Percentiles rank a stretch among this genome's conserved stretches.
Evolutionary conservation across 805 yeast genomes (phyloP).

Genomic region (Metschnikowia cerradonensis): DNA sequence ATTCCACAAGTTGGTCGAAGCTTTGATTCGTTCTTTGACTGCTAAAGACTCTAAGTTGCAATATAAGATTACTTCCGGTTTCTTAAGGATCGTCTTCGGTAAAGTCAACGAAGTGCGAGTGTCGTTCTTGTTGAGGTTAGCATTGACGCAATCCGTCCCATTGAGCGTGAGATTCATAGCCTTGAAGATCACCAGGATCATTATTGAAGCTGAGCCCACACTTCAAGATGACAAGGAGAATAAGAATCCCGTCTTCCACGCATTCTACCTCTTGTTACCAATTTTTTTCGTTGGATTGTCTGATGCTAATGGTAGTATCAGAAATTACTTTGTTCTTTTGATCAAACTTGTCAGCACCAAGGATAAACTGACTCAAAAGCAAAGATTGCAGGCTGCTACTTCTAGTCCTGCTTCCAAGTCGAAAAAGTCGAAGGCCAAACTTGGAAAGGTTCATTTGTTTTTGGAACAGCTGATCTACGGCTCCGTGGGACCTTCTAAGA

Average conservation of each 20-base stretch:
- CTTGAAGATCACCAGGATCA: slow-evolving; percentile 37
- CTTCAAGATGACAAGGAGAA: slow-evolving; percentile 8
- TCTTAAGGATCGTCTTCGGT: slow-evolving; percentile 9
- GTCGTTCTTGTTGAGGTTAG: slow-evolving; percentile 57
- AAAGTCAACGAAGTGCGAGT: slow-evolving; percentile 36
- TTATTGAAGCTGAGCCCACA: slow-evolving; percentile 26
- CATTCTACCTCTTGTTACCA: slow-evolving; percentile 53
- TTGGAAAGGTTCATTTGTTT: slow-evolving; percentile 25
- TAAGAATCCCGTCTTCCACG: slow-evolving; percentile 22
- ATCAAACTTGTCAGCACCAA: slow-evolving; percentile 1
- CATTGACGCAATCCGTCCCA: slow-evolving; percentile 58
- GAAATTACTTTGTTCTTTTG: slow-evolving; percentile 30
- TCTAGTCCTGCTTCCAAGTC: background rate
- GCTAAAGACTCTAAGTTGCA: slow-evolving; percentile 10
- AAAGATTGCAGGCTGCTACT: background rate
- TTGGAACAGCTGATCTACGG: slow-evolving; percentile 60
- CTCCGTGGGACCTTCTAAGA: slow-evolving; percentile 33
- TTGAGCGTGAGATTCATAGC: slow-evolving; percentile 50
- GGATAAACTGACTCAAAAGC: slow-evolving; percentile 30
- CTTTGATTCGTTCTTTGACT: slow-evolving; percentile 44
- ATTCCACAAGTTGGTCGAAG: slow-evolving; percentile 39
- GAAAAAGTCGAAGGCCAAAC: slow-evolving; percentile 3
- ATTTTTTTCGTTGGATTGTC: slow-evolving; percentile 49
- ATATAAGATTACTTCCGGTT: slow-evolving; percentile 4
- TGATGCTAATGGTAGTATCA: slow-evolving; percentile 48